Evolutionary conservation across 306 rosid genomes (phyloP).

Genomic region (Erythrophleum fordii): DNA sequence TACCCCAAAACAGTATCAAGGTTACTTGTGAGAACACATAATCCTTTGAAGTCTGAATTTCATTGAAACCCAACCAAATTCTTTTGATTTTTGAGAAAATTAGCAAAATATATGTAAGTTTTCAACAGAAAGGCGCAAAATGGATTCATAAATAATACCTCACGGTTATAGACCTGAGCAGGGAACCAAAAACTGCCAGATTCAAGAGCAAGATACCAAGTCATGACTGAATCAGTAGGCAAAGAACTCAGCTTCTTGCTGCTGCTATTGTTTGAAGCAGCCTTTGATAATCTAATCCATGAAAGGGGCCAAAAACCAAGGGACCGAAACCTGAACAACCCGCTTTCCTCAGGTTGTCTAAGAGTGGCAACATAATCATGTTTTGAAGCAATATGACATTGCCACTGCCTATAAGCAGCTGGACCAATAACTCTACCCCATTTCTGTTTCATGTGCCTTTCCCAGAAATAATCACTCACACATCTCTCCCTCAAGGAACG

Average conservation of each 20-base stretch:
- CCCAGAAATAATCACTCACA: conserved; percentile 86
- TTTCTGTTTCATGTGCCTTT: conserved; percentile 80
- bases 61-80: conserved; percentile 20
- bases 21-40: conserved; percentile 28
- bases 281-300: conserved; percentile 68
- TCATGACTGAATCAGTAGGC: conserved; percentile 79
- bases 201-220: conserved; percentile 90
- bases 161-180: conserved; percentile 95
- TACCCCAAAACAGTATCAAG: conserved; percentile 41
- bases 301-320: conserved; percentile 76
- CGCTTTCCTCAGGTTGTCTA: conserved; percentile 57
- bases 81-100: background rate
- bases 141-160: conserved; percentile 57
- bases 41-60: background rate
- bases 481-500: conserved; percentile 79
- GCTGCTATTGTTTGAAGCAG: conserved; percentile 38
- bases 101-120: background rate
- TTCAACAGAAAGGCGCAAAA: conserved; percentile 1
- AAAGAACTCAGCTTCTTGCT: conserved; percentile 48
- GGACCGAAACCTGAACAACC: conserved; percentile 62
- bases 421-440: conserved; percentile 88
- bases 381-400: conserved; percentile 69
- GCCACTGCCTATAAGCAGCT: conserved; percentile 86
- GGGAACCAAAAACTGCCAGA: conserved; percentile 86
- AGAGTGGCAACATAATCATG: conserved; percentile 43